Conservation (phyloP, 352 stramenopile genomes). For the Phytophthora citricola region DNA sequence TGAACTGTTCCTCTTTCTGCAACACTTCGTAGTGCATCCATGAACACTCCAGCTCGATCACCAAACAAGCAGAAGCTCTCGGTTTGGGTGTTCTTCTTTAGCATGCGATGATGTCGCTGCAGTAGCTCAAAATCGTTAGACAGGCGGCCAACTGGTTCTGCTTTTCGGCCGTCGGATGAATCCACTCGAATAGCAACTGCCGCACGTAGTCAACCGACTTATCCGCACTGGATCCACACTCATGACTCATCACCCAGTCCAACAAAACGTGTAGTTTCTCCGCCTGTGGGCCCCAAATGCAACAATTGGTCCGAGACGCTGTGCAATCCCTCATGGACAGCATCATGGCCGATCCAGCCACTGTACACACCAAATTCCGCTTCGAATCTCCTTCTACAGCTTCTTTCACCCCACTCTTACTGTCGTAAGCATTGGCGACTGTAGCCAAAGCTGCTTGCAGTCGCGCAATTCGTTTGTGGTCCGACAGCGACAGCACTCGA, state of each 20-base stretch:
- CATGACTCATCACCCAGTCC: conserved; percentile 51
- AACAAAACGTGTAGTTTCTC: conserved; percentile 60
- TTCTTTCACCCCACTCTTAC: background rate
- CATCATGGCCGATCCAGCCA: conserved; percentile 49
- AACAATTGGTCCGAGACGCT: conserved; percentile 59
- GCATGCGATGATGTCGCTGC: conserved; percentile 36
- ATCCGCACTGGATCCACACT: conserved; percentile 2
- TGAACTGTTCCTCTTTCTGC: conserved; percentile 26
- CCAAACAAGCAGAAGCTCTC: conserved; percentile 9
- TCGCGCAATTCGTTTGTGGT: conserved; percentile 72
- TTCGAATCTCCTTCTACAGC: background rate
- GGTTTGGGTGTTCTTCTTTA: conserved; percentile 1
- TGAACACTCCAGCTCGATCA: conserved; percentile 14
- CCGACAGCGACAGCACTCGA: conserved; percentile 46
- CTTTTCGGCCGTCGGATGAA: conserved; percentile 44
- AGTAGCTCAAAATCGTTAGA: conserved; percentile 67
- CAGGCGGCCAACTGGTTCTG: conserved; percentile 57
- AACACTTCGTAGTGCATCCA: conserved; percentile 25
- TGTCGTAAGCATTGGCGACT: conserved; percentile 29
- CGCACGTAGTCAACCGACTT: conserved; percentile 34
- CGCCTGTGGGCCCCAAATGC: conserved; percentile 56
- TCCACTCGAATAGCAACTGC: conserved; percentile 43
- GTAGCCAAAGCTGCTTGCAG: conserved; percentile 46
- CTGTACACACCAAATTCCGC: conserved; percentile 54
- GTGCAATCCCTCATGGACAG: conserved; percentile 52